These are phyloP conservation scores for Fusarium sp. DNA, from an alignment of 2,329 filamentous ascomycete species.

Conservation along the genomic window DNA sequence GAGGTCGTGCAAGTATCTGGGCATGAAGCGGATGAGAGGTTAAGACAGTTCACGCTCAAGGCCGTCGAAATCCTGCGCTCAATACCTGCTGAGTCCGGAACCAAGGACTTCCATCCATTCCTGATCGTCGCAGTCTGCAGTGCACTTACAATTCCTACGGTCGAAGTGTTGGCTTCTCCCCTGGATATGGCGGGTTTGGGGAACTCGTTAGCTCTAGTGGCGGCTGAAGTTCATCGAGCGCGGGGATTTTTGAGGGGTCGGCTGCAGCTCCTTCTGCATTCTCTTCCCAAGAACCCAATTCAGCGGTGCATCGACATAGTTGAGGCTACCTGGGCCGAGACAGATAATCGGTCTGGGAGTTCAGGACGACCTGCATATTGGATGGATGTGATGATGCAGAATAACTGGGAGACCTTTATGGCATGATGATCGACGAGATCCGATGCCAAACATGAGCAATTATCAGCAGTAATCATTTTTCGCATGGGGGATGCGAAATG, in stretches of 20 bases:
- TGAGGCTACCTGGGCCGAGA: neutral
- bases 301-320: neutral
- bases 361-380: neutral
- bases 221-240: neutral
- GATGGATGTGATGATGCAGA: neutral
- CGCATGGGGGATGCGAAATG: rapidly evolving
- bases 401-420: neutral
- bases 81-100: neutral
- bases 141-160: neutral
- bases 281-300: neutral
- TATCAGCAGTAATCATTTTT: neutral
- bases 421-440: neutral
- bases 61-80: neutral
- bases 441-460: rapidly evolving
- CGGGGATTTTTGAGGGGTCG: neutral
- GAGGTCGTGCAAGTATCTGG: neutral
- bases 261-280: neutral
- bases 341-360: neutral
- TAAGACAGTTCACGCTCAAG: neutral
- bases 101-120: neutral
- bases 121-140: neutral
- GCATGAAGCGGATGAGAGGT: neutral
- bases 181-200: neutral
- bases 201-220: neutral
- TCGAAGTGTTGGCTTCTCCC: rapidly evolving